phyloP scores from a whole-genome alignment of 306 rosid genomes.

The Fragaria vesca region DNA sequence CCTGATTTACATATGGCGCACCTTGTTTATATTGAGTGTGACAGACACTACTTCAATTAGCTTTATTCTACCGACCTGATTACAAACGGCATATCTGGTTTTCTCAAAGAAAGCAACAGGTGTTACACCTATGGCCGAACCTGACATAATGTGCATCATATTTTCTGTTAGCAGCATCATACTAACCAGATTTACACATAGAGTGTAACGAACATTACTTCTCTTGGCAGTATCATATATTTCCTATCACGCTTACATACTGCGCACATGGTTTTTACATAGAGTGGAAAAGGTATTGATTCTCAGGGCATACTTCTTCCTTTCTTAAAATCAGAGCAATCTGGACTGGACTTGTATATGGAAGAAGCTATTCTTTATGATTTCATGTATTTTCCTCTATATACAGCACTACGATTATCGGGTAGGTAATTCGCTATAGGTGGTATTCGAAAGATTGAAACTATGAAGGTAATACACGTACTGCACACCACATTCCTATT shows the following conservation, averaged over 20 bases:
- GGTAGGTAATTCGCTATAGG: background rate
- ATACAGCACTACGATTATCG: background rate
- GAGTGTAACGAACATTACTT: background rate
- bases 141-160: background rate
- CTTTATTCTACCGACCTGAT: background rate
- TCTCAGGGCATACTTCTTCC: background rate
- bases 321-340: background rate
- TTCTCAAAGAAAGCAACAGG: background rate
- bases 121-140: background rate
- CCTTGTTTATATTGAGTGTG: background rate
- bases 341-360: background rate
- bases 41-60: background rate
- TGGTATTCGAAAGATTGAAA: background rate
- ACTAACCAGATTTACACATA: background rate
- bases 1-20: background rate
- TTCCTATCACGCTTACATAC: background rate
- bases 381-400: background rate
- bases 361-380: background rate
- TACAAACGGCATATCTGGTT: background rate
- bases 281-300: background rate
- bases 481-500: background rate
- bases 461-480: background rate
- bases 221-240: background rate
- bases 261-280: background rate
- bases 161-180: background rate